Conservation (phyloP, 2,329 filamentous ascomycete genomes). For the Aspergillus spinulosporus region DNA sequence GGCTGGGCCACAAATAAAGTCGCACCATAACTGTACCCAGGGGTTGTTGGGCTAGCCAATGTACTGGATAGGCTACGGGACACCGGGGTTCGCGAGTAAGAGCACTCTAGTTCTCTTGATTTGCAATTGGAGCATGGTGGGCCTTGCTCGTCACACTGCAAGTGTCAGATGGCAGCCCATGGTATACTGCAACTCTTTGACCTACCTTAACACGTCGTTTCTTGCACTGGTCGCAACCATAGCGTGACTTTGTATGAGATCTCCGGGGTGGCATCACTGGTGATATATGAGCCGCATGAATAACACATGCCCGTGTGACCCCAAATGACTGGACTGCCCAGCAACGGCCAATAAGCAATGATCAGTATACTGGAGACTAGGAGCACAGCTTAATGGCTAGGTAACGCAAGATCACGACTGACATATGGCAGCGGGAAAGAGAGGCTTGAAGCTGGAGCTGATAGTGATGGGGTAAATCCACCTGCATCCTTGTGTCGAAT, state of each 20-base stretch:
- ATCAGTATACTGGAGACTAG: too few species aligned
- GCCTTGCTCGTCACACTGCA: conserved; percentile 41
- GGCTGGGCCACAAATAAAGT: not conserved
- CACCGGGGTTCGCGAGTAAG: conserved; percentile 26
- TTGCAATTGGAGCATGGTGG: conserved; percentile 43
- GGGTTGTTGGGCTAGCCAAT: conserved; percentile 11
- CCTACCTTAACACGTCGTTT: conserved; percentile 44
- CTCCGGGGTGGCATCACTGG: conserved; percentile 39
- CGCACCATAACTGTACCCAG: not conserved
- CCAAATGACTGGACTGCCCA: not conserved
- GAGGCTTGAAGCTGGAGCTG: not conserved
- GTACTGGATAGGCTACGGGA: conserved; percentile 16
- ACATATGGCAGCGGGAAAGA: too few species aligned
- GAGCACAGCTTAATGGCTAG: not conserved
- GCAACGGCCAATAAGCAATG: too few species aligned
- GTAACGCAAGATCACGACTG: not conserved
- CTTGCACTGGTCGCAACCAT: conserved; percentile 46
- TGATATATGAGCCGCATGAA: not conserved
- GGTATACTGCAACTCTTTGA: not conserved
- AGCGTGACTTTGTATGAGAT: conserved; percentile 46
- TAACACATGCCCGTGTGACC: not conserved
- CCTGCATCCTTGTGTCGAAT: not conserved
- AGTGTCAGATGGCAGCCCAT: conserved; percentile 8
- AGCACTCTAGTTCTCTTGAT: conserved; percentile 38
- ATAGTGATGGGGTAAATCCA: not conserved